Evolutionary conservation across 805 yeast species (phyloP).

Genomic region (Lachancea dasiensis): DNA sequence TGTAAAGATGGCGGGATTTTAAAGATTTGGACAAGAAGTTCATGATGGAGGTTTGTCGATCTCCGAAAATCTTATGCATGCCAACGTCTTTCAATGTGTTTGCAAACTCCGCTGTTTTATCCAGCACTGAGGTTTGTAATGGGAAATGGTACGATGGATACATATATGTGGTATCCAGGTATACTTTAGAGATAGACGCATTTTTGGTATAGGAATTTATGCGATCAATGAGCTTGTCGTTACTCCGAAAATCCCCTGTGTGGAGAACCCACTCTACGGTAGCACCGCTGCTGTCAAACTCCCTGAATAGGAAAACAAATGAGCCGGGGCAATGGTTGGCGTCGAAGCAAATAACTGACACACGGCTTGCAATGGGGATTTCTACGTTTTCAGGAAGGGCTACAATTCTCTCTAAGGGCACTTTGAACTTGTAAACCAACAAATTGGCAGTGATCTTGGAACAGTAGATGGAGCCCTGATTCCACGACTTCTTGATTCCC

Average conservation of each 20-base stretch:
- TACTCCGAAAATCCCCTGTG: slow-evolving; percentile 91
- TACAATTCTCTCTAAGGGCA: slow-evolving; percentile 40
- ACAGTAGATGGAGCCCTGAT: slow-evolving; percentile 63
- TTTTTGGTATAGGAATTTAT: slow-evolving; percentile 24
- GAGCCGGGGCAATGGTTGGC: slow-evolving; percentile 99
- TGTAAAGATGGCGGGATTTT: slow-evolving; percentile 11
- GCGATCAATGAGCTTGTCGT: slow-evolving; percentile 42
- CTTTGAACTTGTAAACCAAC: slow-evolving; percentile 47
- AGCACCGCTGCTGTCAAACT: slow-evolving; percentile 15
- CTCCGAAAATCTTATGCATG: slow-evolving; percentile 16
- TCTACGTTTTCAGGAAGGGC: slow-evolving; percentile 39
- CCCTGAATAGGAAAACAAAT: slow-evolving; percentile 66
- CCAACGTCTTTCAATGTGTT: slow-evolving; percentile 34
- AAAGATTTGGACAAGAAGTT: slow-evolving; percentile 26
- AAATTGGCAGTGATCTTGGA: slow-evolving; percentile 63
- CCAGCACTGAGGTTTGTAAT: slow-evolving; percentile 62
- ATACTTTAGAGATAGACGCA: slow-evolving; percentile 49
- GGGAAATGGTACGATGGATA: slow-evolving; percentile 74
- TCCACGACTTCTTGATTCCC: slow-evolving; percentile 77
- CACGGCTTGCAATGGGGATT: slow-evolving; percentile 36
- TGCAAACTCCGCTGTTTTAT: slow-evolving; percentile 51
- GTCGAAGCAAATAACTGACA: slow-evolving; percentile 57
- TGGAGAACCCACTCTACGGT: slow-evolving; percentile 43
- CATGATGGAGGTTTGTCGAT: slow-evolving; percentile 32
- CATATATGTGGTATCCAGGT: slow-evolving; percentile 87